These are phyloP conservation scores for Rosa hybrid DNA, from an alignment of 331 rosid genomes.

Conservation along the genomic window DNA sequence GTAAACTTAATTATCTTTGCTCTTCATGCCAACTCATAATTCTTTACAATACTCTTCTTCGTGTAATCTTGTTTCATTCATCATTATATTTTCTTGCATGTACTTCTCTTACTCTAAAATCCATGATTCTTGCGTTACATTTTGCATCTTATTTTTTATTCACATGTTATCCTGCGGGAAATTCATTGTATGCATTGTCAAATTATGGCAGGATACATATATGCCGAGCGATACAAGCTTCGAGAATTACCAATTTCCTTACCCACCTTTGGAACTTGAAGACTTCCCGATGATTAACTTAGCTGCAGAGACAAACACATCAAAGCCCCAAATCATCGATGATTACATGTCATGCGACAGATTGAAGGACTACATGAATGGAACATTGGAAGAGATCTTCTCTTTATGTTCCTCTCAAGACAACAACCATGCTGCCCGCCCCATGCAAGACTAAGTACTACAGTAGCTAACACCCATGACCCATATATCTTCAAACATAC, in stretches of 20 bases:
- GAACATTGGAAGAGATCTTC: conserved; percentile 81
- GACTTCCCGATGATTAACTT: conserved; percentile 73
- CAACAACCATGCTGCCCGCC: conserved; percentile 43
- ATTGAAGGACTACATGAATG: conserved; percentile 59
- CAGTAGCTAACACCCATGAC: conserved; percentile 16
- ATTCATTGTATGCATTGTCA: background rate
- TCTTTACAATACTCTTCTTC: background rate
- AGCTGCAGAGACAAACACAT: conserved; percentile 48
- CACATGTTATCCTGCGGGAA: background rate
- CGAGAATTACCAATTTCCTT: conserved; percentile 49
- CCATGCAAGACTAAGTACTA: conserved; percentile 47
- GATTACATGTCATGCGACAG: conserved; percentile 60
- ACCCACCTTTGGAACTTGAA: conserved; percentile 76
- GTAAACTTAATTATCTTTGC: background rate
- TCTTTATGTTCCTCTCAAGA: conserved; percentile 68
- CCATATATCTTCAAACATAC: conserved; percentile 6
- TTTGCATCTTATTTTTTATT: background rate
- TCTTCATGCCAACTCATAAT: background rate
- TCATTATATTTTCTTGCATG: too few relatives aligned
- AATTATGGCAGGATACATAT: conserved; percentile 49
- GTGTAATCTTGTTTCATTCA: background rate
- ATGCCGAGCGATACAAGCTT: conserved; percentile 36
- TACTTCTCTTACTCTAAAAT: background rate
- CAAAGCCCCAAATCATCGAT: conserved; percentile 52
- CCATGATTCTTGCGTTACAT: background rate